Evolutionary conservation across 2,329 filamentous ascomycete species (phyloP).

Genomic region (Oidium heveae): DNA sequence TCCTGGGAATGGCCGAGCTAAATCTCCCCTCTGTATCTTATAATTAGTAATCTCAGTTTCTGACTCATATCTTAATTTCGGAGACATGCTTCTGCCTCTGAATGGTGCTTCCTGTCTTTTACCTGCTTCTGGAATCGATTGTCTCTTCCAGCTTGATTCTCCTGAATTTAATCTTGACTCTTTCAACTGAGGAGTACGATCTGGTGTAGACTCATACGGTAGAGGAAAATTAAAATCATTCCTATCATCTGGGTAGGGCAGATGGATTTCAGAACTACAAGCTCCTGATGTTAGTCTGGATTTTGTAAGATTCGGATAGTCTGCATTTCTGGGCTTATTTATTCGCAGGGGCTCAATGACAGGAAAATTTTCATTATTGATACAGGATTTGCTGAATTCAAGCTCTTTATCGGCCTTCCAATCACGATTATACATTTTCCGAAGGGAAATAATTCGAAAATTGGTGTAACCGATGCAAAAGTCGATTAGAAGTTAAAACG

Average conservation of each 20-base stretch:
- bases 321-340: conserved; percentile 48
- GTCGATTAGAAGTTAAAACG: too few relatives aligned
- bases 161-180: conserved; percentile 8
- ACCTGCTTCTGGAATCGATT: conserved; percentile 5
- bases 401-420: conserved; percentile 59
- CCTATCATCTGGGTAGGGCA: conserved; percentile 51
- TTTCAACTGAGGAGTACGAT: conserved; percentile 15
- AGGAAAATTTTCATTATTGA: conserved; percentile 35
- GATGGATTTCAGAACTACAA: conserved; percentile 39
- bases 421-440: conserved; percentile 18
- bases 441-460: not conserved
- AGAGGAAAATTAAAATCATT: conserved; percentile 16
- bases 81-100: conserved; percentile 12
- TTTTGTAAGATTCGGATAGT: conserved; percentile 23
- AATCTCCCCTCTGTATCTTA: not conserved
- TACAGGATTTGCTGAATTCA: conserved; percentile 34
- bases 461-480: not conserved
- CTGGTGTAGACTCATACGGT: conserved; percentile 13
- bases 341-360: conserved; percentile 68
- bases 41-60: not conserved
- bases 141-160: conserved; percentile 6
- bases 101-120: conserved; percentile 4
- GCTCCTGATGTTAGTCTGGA: conserved; percentile 39
- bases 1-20: not conserved
- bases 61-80: not conserved